phyloP scores from a whole-genome alignment of 768 basidiomycete genomes.

The Trametes sanguinea region DNA sequence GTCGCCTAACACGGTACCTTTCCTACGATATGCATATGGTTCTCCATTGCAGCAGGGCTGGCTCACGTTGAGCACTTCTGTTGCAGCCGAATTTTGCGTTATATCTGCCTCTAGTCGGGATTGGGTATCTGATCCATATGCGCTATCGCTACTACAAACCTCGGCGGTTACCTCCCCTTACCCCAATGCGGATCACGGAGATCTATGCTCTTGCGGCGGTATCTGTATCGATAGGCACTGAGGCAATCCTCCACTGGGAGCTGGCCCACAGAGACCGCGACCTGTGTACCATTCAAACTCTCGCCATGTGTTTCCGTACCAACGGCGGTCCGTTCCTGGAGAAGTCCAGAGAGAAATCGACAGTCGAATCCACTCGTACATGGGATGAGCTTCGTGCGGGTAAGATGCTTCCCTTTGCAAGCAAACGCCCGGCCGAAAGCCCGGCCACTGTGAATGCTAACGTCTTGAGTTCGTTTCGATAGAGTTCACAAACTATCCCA shows the following conservation, averaged over 20 bases:
- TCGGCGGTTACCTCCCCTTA: background rate
- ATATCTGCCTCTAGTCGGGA: background rate
- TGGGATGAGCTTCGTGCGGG: too few species aligned
- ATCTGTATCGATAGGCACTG: background rate
- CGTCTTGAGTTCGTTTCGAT: background rate
- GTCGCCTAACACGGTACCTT: too few species aligned
- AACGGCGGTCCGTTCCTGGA: too few species aligned
- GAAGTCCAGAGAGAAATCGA: too few species aligned
- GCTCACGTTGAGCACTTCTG: too few species aligned
- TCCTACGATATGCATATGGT: too few species aligned
- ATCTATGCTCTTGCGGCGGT: background rate
- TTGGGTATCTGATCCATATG: background rate
- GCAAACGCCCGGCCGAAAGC: too few species aligned
- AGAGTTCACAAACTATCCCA: background rate
- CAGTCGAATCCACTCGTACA: too few species aligned
- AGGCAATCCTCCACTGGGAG: background rate
- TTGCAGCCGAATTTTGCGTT: too few species aligned
- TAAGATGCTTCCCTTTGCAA: too few species aligned
- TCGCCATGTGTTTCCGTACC: too few species aligned
- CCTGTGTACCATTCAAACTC: background rate
- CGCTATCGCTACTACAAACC: background rate
- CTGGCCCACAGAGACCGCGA: background rate
- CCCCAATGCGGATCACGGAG: background rate
- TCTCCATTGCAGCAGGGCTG: too few species aligned
- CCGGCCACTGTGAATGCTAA: background rate